Evolutionary conservation across 345 rosid species (phyloP).

Genomic region (Kandelia obovata): DNA sequence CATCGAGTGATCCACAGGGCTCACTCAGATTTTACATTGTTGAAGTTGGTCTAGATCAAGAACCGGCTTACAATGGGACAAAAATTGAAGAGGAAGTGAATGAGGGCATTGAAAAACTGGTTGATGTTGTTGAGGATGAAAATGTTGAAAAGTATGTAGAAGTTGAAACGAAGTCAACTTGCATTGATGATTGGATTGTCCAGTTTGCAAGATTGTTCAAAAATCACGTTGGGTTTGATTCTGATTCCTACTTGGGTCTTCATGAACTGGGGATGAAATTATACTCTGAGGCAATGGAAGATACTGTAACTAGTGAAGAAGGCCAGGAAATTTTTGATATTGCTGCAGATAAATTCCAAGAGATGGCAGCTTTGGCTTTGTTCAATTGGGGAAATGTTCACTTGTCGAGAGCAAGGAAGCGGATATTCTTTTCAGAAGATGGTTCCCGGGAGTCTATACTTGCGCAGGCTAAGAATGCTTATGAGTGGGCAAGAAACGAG

Average conservation of each 20-base stretch:
- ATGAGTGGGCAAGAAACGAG: constrained; percentile 75
- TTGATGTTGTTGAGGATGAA: constrained; percentile 43
- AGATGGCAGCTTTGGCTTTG: constrained; percentile 91
- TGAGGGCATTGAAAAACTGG: constrained; percentile 27
- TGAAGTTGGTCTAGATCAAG: constrained; percentile 75
- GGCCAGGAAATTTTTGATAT: constrained; percentile 81
- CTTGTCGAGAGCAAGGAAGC: constrained; percentile 83
- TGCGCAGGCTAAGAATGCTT: constrained; percentile 49
- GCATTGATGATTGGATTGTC: constrained; percentile 76
- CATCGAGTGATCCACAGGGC: constrained; percentile 44
- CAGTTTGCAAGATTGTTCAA: constrained; percentile 89
- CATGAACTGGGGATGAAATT: constrained; percentile 93
- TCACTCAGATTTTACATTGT: constrained; percentile 70
- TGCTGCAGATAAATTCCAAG: constrained; percentile 90
- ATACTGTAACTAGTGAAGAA: constrained; percentile 74
- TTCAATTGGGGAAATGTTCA: constrained; percentile 98
- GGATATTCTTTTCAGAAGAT: constrained; percentile 61
- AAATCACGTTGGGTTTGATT: constrained; percentile 94
- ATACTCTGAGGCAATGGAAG: constrained; percentile 93
- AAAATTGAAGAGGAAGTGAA: constrained; percentile 31
- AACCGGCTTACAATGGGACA: constrained; percentile 72
- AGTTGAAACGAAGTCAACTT: constrained; percentile 37
- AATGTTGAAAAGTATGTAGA: constrained; percentile 32
- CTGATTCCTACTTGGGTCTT: constrained; percentile 89
- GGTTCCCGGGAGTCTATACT: constrained; percentile 56